Evolutionary conservation across 331 rosid species (phyloP).

Genomic region (Spiraea crenata): DNA sequence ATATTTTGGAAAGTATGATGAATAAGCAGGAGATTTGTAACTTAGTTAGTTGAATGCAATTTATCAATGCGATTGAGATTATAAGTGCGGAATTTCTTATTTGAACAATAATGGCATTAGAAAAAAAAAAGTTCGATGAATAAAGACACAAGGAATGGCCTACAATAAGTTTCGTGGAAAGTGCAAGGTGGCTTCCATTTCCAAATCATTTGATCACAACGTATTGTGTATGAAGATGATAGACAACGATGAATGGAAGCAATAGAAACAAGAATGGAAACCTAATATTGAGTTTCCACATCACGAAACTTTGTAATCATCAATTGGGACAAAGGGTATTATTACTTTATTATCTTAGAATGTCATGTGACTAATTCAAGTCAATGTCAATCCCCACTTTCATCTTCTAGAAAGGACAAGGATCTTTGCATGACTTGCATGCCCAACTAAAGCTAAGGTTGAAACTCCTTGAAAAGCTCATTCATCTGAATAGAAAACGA

Average conservation of each 20-base stretch:
- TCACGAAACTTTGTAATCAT: constrained; percentile 19
- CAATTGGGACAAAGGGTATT: constrained; percentile 18
- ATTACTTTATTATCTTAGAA: constrained; percentile 5
- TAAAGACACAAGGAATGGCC: neutral
- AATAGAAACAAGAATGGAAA: neutral
- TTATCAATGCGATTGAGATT: too few relatives aligned
- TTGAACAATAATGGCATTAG: too few relatives aligned
- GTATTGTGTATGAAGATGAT: neutral
- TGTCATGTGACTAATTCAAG: constrained; percentile 8
- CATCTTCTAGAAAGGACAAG: constrained; percentile 2
- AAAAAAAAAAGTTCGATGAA: neutral
- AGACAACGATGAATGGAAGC: neutral
- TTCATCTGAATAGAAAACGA: neutral
- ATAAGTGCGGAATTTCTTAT: too few relatives aligned
- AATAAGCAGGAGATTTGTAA: too few relatives aligned
- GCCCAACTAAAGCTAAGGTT: neutral
- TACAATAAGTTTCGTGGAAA: constrained; percentile 27
- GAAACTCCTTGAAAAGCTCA: neutral
- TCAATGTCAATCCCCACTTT: constrained; percentile 13
- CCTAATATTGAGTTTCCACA: neutral
- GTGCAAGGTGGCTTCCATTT: constrained; percentile 34
- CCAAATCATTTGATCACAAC: neutral
- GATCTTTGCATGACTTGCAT: constrained; percentile 13
- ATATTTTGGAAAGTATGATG: too few relatives aligned
- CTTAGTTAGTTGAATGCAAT: too few relatives aligned